Base-by-base conservation (phyloP, 1,284 basidiomycete species). In the Irpex rosettiformis region DNA sequence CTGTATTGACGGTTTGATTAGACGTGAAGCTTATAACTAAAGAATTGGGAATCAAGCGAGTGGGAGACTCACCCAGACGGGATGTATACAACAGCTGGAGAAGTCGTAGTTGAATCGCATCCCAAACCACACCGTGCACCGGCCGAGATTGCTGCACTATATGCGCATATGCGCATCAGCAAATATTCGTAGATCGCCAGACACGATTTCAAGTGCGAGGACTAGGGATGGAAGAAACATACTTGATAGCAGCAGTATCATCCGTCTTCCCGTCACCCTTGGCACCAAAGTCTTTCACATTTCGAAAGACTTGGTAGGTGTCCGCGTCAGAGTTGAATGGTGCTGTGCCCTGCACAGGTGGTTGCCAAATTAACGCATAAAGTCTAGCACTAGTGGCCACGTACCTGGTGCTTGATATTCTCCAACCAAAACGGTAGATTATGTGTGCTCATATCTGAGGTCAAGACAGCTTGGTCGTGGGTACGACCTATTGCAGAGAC, bases 171-270 rank as follows among this genome's bases (percentile, higher is more conserved):
- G n/a, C n/a, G n/a, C n/a, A n/a, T n/a, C n/a, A n/a, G n/a, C n/a
- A n/a, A n/a, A n/a, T n/a, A n/a, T n/a, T n/a, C n/a, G 59, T 1
- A 48, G 22, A 11, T 22, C 6, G 2, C 16, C 37, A 10, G 11
- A 8, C 27, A 57, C 22, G 7, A 25, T 49, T 25, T 24, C 27
- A 42, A 37, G 4, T 13, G 10, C 21, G 8, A 43, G 22, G 25
- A 13, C 13, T 10, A 6, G 18, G n/a, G 42, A 37, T 16, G 45
- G 8, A 54, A 58, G 18, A 27, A 16, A 52, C 74, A 22, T 60
- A 85, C 83, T 89, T 87, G 70, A 89, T 89, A 3, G 87, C 88
- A 42, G 70, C 77, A 4, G 86, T 89, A 65, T 91, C 88, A 65
- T 91, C 88, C 0, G 81, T 80, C 1, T 83, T 73, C 61, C 88